Evolutionary conservation across 352 stramenopile species (phyloP), one percentile per base, ranked within the genome.

Genomic region (Pythium graminicola): DNA sequence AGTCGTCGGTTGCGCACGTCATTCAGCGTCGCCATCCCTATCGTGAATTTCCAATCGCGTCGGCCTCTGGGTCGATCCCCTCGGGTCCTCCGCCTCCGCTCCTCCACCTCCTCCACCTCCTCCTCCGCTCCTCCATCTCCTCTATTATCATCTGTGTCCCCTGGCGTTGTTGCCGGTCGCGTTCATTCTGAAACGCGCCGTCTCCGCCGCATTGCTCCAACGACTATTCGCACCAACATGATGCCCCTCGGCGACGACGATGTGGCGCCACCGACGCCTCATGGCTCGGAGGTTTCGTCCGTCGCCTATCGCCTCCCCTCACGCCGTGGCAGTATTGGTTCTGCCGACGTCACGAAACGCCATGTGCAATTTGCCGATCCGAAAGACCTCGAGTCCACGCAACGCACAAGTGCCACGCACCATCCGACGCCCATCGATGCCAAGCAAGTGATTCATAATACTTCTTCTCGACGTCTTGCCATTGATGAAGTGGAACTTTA

Each of bases 291-390:
- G n/a, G n/a, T n/a, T n/a, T n/a, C n/a, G 13, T 32, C 39, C 29
- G 46, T 36, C 5, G 35, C 48, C 36, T 55, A 55, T 38, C 48
- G 48, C 13, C 42, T 52, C 29, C 36, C 57, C 26, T 36, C 28
- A 38, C 50, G 49, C 7, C 57, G 43, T 1, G 42, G 27, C 9
- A 59, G 38, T 50, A 64, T 35, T 53, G 63, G 57, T 7, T 33
- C 17, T n/a, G 45, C 38, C 10, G 50, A 36, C 28, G 19, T 58
- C 4, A 33, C 28, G 35, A 60, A 65, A 31, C 46, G 70, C 61
- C 54, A 38, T 24, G 78, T 89, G 45, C 75, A 69, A 36, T 89
- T 89, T 35, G 68, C 73, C 24, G 66, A 54, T 6, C 24, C 42
- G 28, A n/a, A n/a, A n/a, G 51, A 48, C 24, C 58, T 65, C 39